Percentiles rank a stretch among this genome's conserved stretches.
phyloP scores from a whole-genome alignment of 2,329 filamentous ascomycete genomes.

The Ophiobolus disseminans region DNA sequence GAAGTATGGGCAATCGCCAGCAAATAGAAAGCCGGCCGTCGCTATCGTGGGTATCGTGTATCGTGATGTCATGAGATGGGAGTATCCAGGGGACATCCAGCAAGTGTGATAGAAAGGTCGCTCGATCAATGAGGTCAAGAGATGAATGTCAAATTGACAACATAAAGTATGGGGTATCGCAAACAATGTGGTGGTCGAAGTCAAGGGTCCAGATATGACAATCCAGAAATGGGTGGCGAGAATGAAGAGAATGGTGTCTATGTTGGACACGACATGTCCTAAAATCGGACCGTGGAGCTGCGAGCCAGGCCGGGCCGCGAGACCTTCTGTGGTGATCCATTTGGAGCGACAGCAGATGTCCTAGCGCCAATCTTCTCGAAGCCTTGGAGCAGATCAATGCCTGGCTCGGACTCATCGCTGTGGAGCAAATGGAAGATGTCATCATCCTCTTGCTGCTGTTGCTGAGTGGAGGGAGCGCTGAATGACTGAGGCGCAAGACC shows the following conservation, averaged over 20 bases:
- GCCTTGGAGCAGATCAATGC: constrained; percentile 75
- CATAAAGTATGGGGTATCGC: constrained; percentile 24
- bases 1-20: neutral
- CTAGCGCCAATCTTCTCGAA: constrained; percentile 74
- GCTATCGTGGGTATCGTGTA: constrained; percentile 47
- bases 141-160: constrained; percentile 14
- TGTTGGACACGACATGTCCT: constrained; percentile 8
- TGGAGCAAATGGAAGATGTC: constrained; percentile 66
- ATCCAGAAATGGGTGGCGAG: constrained; percentile 9
- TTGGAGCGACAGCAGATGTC: constrained; percentile 39
- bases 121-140: constrained; percentile 11
- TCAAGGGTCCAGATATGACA: constrained; percentile 13
- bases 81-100: constrained; percentile 29
- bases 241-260: neutral
- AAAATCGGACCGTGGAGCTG: constrained; percentile 46
- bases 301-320: constrained; percentile 38
- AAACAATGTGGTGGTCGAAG: constrained; percentile 19
- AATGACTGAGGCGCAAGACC: constrained; percentile 41
- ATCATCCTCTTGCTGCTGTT: constrained; percentile 54
- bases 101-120: constrained; percentile 18
- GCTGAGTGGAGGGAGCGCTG: constrained; percentile 25
- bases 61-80: constrained; percentile 44
- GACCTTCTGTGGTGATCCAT: constrained; percentile 46
- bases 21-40: constrained; percentile 25
- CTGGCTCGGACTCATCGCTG: constrained; percentile 65